phyloP scores from a whole-genome alignment of 352 stramenopile species.

The Pythium plurisporium region DNA sequence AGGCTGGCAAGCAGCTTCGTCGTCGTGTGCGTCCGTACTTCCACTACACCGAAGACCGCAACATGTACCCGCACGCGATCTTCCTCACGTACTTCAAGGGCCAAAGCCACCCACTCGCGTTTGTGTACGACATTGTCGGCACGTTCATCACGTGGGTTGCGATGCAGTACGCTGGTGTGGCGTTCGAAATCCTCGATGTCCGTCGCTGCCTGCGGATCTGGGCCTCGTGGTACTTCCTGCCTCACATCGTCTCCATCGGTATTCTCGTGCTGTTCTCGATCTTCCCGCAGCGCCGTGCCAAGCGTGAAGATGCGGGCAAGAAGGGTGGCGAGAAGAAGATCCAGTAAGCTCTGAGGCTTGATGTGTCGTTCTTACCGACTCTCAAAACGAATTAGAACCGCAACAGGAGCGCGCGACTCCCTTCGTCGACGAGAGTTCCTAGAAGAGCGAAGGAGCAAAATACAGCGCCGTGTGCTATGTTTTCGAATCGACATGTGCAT shows the following conservation, averaged over 20 bases:
- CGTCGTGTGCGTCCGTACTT: constrained; percentile 72
- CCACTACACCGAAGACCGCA: constrained; percentile 84
- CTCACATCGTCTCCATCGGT: constrained; percentile 53
- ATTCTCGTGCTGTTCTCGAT: constrained; percentile 59
- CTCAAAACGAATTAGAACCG: background rate
- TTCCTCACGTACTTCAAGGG: constrained; percentile 79
- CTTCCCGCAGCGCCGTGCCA: constrained; percentile 44
- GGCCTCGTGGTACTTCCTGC: constrained; percentile 79
- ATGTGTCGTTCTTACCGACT: background rate
- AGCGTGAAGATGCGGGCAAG: constrained; percentile 17
- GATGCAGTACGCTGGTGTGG: constrained; percentile 84
- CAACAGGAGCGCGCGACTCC: no score
- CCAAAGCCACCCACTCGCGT: constrained; percentile 64
- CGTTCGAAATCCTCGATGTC: constrained; percentile 82
- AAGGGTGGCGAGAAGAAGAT: constrained; percentile 28
- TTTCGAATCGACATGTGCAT: no score
- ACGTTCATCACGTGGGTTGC: constrained; percentile 74
- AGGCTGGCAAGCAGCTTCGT: constrained; percentile 80
- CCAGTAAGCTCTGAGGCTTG: constrained; percentile 8
- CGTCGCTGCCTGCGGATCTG: constrained; percentile 71
- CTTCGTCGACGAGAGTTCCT: no score
- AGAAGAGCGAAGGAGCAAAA: no score
- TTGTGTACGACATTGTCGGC: constrained; percentile 75
- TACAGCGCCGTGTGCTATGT: no score
- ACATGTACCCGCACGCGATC: constrained; percentile 68